Base-by-base conservation (phyloP, 2,329 filamentous ascomycete genomes). In the Botrytis porri region DNA sequence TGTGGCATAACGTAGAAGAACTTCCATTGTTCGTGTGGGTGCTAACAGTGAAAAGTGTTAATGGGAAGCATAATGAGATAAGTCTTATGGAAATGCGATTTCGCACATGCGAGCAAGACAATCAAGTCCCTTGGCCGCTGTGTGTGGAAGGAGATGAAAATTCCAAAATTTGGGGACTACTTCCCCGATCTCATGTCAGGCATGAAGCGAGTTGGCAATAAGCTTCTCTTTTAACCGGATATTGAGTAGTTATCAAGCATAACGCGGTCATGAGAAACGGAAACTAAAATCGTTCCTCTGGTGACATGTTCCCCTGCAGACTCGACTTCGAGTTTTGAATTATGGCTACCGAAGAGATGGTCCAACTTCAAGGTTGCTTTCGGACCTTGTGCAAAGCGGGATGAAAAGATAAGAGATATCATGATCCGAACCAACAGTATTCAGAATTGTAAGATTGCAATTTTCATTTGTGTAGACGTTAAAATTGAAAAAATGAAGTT, bases 1-100 rank as follows among this genome's bases (percentile, higher is more conserved):
- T 69, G 54, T 75, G 32, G 69, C 67, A 70, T 78, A 73, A 54
- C 75, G 76, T 41, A 75, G 75, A 73, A 79, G 39, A 25, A 79
- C 66, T 45, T 79, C 77, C 78, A 80, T 79, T 32, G 41, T 41
- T 59, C 37, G 9, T 41, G 43, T 39, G 12, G 41, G 48, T 72
- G 48, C 35, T 60, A 25, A 54, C 43, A 4, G 39, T 12, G 9
- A 35, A 69, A 41, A 32, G 20, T 48, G 3, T 72, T 20, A 20
- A 69, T 18, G 16, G 16, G 45, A 45, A 41, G n/a, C 51, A 67
- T 69, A 12, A 61, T 32, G 37, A 67, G 51, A 41, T 9, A 51
- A 41, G 18, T 29, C n/a, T 57, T 67, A 67, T 67, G 65, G 14
- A 41, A 25, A 41, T 35, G 41, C n/a, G n/a, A 29, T 22, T n/a